Evolutionary conservation across 176 grass and related monocot species (phyloP).

Genomic region (Ensete glaucum): DNA sequence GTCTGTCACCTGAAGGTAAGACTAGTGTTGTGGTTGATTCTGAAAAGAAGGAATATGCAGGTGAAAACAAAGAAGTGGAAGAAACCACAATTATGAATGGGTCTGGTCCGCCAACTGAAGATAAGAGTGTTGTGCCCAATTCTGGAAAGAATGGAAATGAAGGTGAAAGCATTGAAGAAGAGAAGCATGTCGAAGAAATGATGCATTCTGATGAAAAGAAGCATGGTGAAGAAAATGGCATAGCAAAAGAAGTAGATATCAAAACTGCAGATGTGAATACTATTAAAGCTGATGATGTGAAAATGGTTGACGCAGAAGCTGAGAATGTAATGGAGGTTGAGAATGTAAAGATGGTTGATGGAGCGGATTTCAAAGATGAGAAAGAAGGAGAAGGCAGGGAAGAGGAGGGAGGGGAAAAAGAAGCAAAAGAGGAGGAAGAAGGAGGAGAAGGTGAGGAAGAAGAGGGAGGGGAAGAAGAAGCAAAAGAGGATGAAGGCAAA

Average conservation of each 20-base stretch:
- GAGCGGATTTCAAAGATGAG: neutral
- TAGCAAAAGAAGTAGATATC: slow-evolving; percentile 7
- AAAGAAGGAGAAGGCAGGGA: neutral
- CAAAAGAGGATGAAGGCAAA: slow-evolving; percentile 8
- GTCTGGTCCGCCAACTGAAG: slow-evolving; percentile 6
- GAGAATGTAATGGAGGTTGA: neutral
- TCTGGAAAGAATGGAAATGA: slow-evolving; percentile 12
- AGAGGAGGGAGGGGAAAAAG: slow-evolving; percentile 1
- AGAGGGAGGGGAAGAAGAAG: neutral
- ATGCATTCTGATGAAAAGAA: neutral
- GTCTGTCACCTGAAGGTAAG: slow-evolving; percentile 10
- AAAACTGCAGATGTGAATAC: neutral
- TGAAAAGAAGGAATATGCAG: slow-evolving; percentile 19
- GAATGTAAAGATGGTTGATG: slow-evolving; percentile 10
- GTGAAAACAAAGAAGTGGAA: slow-evolving; percentile 24
- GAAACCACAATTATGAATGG: slow-evolving; percentile 32
- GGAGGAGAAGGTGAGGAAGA: slow-evolving; percentile 14
- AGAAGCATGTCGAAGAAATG: slow-evolving; percentile 18
- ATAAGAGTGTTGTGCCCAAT: slow-evolving; percentile 17
- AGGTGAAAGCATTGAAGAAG: neutral
- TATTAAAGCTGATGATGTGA: slow-evolving; percentile 4
- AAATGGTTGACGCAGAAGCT: neutral
- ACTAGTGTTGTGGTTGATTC: slow-evolving; percentile 11
- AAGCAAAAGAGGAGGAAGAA: slow-evolving; percentile 14
- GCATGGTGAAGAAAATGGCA: slow-evolving; percentile 31